These are phyloP conservation scores for Fusarium newnesense DNA, from an alignment of 2,329 filamentous ascomycete genomes.

Conservation along the genomic window DNA sequence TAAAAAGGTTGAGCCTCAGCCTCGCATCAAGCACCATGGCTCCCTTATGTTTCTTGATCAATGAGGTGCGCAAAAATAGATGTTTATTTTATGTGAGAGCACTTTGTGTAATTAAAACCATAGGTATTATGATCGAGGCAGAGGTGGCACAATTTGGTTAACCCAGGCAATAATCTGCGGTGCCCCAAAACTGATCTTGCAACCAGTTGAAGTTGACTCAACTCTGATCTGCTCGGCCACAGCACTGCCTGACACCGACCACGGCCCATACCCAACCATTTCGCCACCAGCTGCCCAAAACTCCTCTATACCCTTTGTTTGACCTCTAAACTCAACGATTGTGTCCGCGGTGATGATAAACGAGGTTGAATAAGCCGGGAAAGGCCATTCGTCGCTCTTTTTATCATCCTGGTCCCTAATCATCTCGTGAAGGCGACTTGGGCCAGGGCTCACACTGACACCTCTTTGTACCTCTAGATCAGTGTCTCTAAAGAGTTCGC, in stretches of 20 bases:
- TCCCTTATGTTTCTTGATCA: background rate
- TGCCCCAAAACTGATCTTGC: background rate
- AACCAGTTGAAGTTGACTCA: background rate
- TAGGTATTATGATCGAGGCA: background rate
- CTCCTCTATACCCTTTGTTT: background rate
- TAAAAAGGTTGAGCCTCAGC: background rate
- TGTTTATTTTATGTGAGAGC: background rate
- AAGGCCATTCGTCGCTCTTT: background rate
- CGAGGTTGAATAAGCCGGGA: background rate
- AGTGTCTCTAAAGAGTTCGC: background rate
- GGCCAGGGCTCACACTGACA: background rate
- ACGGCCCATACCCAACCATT: background rate
- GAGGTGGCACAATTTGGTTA: background rate
- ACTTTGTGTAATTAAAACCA: accelerated
- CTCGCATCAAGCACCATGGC: accelerated
- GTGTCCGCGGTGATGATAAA: background rate
- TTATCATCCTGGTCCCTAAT: background rate
- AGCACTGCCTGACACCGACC: background rate
- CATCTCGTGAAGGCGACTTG: background rate
- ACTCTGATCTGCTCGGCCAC: background rate
- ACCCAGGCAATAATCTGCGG: background rate
- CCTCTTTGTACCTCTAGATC: background rate
- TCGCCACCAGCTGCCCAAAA: background rate
- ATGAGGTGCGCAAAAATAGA: accelerated
- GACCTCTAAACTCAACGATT: background rate